A percentile compares a stretch with the other conserved stretches of the same genome.
These are phyloP conservation scores for Monosporascus sp. DNA, from an alignment of 2,329 filamentous ascomycete genomes.

Conservation along the genomic window DNA sequence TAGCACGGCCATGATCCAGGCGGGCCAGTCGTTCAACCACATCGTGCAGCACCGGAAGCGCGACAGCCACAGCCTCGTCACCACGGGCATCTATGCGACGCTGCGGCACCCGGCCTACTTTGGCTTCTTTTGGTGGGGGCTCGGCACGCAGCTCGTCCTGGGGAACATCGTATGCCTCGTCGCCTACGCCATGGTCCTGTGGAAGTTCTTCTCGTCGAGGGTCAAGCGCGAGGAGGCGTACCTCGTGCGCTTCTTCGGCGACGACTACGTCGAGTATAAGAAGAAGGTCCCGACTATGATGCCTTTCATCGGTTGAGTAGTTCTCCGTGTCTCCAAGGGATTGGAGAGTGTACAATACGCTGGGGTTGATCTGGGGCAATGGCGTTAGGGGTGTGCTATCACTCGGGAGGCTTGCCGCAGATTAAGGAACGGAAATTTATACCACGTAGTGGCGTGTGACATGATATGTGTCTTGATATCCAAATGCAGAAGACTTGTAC, in stretches of 20 bases:
- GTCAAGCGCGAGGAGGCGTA: conserved; percentile 75
- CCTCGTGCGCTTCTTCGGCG: conserved; percentile 75
- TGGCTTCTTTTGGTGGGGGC: conserved; percentile 96
- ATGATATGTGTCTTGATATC: too few species aligned
- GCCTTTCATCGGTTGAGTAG: conserved; percentile 56
- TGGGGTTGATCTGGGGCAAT: too few species aligned
- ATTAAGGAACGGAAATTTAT: too few species aligned
- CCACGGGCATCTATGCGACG: conserved; percentile 67
- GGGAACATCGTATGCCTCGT: conserved; percentile 77
- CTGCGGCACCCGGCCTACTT: conserved; percentile 91
- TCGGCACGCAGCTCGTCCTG: conserved; percentile 88
- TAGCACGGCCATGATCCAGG: conserved; percentile 81
- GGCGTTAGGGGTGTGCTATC: too few species aligned
- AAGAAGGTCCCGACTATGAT: conserved; percentile 70
- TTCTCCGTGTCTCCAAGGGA: background rate
- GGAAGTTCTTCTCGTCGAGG: conserved; percentile 74
- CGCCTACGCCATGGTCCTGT: conserved; percentile 70
- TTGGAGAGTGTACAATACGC: too few species aligned
- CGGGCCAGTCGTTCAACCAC: conserved; percentile 89
- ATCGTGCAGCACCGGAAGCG: conserved; percentile 68
- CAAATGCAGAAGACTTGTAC: too few species aligned
- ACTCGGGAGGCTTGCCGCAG: too few species aligned
- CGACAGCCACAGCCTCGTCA: conserved; percentile 72
- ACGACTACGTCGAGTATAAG: conserved; percentile 72
- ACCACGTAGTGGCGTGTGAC: too few species aligned